Evolutionary conservation across 352 stramenopile species (phyloP), one percentile per base, ranked within the genome.

Genomic region (Globisporangium sylvaticum): DNA sequence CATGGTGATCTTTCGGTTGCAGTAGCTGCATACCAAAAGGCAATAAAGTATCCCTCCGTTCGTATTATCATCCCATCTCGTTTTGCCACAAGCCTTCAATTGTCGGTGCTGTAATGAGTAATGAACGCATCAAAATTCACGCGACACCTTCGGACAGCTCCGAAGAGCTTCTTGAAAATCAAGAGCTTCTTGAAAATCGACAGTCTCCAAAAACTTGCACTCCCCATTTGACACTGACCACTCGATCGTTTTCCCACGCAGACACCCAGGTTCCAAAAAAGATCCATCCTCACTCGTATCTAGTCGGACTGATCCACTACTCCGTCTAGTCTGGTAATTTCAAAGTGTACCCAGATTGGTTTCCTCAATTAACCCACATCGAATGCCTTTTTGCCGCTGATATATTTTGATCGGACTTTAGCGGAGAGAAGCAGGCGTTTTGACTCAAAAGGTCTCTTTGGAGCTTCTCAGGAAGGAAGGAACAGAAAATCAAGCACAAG

Each of bases 381-480:
- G 1, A 55, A 29, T n/a, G 39, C 0, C 39, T 2, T 46, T 46
- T 46, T 46, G 14, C 12, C 4, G 24, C 52, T 58, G 52, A 58
- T 58, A 58, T 58, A 58, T 58, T 58, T 37, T 22, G 15, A 22
- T 58, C 52, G 52, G 7, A 58, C 52, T 58, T 58, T 24, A 34
- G 25, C 25, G 24, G 25, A 58, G 52, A 37, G 25, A 46, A n/a
- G 1, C 52, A 22, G 31, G 14, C 52, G 52, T 58, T 58, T 58
- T 58, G 10, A 7, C 14, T 20, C 52, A 58, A 58, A 58, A 58
- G 22, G 52, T 58, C 52, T 29, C 31, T 57, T 22, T 7, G 24
- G 52, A 58, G 52, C 52, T 58, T 58, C 52, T 58, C 52, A 58
- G 9, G 48, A 27, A 29, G 22, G 48, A 55, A 39, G 34, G 10